Base-by-base conservation (phyloP, 2,329 filamentous ascomycete species). In the Sphaerulina vaccinii region DNA sequence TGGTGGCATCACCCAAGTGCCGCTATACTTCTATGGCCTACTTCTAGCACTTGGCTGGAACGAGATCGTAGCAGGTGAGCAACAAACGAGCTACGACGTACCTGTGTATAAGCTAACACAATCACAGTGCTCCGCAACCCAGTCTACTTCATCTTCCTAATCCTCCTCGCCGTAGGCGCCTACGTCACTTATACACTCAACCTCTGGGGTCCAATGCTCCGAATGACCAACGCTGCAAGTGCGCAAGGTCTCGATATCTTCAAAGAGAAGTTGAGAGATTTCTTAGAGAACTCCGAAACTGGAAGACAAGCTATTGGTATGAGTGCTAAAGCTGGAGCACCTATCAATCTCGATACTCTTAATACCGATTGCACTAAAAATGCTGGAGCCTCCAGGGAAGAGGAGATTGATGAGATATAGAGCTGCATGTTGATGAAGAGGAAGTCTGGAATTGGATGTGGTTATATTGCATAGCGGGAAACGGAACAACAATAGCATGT, bases 21-120 rank as follows among this genome's bases (percentile, higher is more conserved):
- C 93, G 5, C 74, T 95, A 56, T 97, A 96, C 73, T 96, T 99
- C 71, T 99, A 96, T 65, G 89, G 84, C 36, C 71, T 97, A 51
- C 78, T 99, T 51, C 75, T 99, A 59, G 88, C 90, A 18, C 78
- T 99, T 42, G 93, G 93, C n/a, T 99, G 93, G 93, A 99, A 99
- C 72, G 93, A 99, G 73, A 91, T 99, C 58, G 77, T 95, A 61
- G 88, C 91, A 66, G 90, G 91, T 95, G 79, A 79, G 87, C 71
- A 24, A 41, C 40, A 36, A 18, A 1, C n/a, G 6, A 21, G n/a
- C n/a, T 27, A n/a, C 33, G 52, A 33, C 13, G 43, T 16, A 29
- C 29, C n/a, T n/a, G 27, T 8, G 32, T n/a, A 57, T 39, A 18
- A 13, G 21, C 45, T 53, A 46, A 59, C 24, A 49, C 3, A 19